Base-by-base conservation (phyloP, 192 early-diverging fungal species). In the Coemansia umbellata region DNA sequence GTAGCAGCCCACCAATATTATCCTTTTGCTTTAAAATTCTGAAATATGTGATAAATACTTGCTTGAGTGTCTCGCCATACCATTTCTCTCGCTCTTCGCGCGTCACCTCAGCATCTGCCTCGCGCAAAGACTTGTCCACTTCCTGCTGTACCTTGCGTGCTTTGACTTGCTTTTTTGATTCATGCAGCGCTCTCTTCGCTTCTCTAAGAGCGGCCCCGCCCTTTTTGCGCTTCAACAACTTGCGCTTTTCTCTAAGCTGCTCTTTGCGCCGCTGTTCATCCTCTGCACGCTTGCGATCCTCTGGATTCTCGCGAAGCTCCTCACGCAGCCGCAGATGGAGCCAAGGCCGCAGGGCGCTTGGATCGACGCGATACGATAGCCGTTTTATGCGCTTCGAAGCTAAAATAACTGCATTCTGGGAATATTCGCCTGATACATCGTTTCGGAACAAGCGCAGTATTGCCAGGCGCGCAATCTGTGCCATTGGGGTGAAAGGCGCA, bases 21-120 rank as follows among this genome's bases (percentile, higher is more conserved):
- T 84, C 81, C 33, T 84, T 79, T 32, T 90, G 86, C 79, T 97
- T 95, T 33, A 98, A 80, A 28, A 98, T 91, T 33, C 94, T 82
- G 79, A 98, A 96, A 64, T 97, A 97, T 5, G 88, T 92, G 26
- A 92, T 63, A 69, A 98, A 98, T 10, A 98, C 85, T 33, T 89
- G 80, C 75, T 97, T 95, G 18, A 98, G 77, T 1, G 96, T 96
- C 73, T 97, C 92, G 3, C 90, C 88, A 36, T 94, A 91, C 82
- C 88, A 78, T 47, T 86, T 84, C 43, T 87, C 75, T 55, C 84
- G 88, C 58, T 92, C 92, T 44, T 93, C 89, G 47, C 85, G 82
- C 52, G 87, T 84, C 17, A 91, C 87, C 15, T 85, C 84, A 0
- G 91, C 94, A 67, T 97, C 92, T 1, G 92, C 93, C 54, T 94